These are phyloP conservation scores for Alternaria longipes DNA, from an alignment of 2,329 filamentous ascomycete genomes.

Conservation along the genomic window DNA sequence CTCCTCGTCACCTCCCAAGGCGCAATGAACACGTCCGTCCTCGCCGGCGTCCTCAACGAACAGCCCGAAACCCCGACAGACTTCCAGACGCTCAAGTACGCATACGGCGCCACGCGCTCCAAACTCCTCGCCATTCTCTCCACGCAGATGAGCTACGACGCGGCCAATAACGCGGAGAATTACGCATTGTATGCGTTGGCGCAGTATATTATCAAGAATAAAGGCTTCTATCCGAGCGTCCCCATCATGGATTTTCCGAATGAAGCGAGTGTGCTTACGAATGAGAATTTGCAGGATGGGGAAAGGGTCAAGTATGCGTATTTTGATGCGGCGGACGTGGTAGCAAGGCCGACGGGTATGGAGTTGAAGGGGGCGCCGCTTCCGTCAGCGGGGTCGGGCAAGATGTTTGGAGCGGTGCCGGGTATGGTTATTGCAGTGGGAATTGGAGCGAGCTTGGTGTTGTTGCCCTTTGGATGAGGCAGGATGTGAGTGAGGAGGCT, in stretches of 20 bases:
- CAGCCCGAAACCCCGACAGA: slow-evolving; percentile 33
- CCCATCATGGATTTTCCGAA: slow-evolving; percentile 45
- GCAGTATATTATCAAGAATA: slow-evolving; percentile 40
- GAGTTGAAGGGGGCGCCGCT: slow-evolving; percentile 31
- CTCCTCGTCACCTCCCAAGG: slow-evolving; percentile 24
- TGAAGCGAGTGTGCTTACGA: slow-evolving; percentile 42
- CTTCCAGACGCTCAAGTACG: slow-evolving; percentile 41
- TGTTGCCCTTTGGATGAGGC: neutral
- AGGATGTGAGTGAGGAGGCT: too few relatives aligned
- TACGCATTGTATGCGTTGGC: slow-evolving; percentile 47
- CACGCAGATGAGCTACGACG: slow-evolving; percentile 45
- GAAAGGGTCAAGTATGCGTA: slow-evolving; percentile 40
- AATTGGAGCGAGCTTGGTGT: neutral
- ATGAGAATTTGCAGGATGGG: slow-evolving; percentile 46
- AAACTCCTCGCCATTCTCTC: slow-evolving; percentile 44
- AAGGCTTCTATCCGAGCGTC: slow-evolving; percentile 42
- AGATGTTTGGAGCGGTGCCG: too few relatives aligned
- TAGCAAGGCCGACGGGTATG: slow-evolving; percentile 29
- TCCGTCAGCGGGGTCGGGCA: slow-evolving; percentile 13
- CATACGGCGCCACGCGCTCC: slow-evolving; percentile 45
- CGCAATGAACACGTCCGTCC: slow-evolving; percentile 45
- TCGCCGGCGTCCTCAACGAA: slow-evolving; percentile 44
- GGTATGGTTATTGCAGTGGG: too few relatives aligned
- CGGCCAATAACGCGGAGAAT: slow-evolving; percentile 47
- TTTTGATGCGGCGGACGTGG: slow-evolving; percentile 41